phyloP scores from a whole-genome alignment of 2,329 filamentous ascomycete genomes.

The Cytospora leucostoma region DNA sequence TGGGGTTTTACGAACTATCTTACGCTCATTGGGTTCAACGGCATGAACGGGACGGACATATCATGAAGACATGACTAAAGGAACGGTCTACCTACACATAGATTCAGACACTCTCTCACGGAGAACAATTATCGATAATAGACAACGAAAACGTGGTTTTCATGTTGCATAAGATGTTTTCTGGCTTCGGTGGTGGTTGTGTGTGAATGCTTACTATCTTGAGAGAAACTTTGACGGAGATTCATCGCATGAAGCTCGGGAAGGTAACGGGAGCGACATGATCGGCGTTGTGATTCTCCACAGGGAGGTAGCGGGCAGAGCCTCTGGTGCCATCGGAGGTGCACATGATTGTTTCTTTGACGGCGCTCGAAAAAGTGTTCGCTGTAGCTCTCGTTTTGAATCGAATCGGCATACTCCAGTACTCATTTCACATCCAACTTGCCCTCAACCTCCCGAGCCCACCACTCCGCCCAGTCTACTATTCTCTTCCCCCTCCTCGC shows the following conservation, averaged over 20 bases:
- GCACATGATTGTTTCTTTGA: no score
- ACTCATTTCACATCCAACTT: constrained; percentile 23
- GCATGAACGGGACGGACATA: neutral
- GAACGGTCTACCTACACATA: neutral
- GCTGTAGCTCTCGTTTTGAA: no score
- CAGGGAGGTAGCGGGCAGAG: no score
- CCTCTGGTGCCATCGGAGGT: no score
- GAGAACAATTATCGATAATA: neutral
- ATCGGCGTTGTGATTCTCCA: no score
- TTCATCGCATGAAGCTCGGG: no score
- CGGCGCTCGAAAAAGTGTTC: no score
- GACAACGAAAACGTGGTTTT: neutral
- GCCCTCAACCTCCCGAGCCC: constrained; percentile 56
- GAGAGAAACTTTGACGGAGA: no score
- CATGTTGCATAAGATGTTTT: neutral
- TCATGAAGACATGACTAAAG: neutral
- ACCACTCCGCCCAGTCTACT: constrained; percentile 77
- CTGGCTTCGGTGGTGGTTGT: neutral
- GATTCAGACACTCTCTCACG: neutral
- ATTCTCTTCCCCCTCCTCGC: constrained; percentile 70
- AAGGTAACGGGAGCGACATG: no score
- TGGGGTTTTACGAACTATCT: neutral
- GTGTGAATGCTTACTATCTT: neutral
- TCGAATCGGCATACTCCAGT: neutral
- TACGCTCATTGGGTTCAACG: neutral